Evolutionary conservation across 192 early-diverging fungal genomes (phyloP).

Genomic region (Backusella macrospora): DNA sequence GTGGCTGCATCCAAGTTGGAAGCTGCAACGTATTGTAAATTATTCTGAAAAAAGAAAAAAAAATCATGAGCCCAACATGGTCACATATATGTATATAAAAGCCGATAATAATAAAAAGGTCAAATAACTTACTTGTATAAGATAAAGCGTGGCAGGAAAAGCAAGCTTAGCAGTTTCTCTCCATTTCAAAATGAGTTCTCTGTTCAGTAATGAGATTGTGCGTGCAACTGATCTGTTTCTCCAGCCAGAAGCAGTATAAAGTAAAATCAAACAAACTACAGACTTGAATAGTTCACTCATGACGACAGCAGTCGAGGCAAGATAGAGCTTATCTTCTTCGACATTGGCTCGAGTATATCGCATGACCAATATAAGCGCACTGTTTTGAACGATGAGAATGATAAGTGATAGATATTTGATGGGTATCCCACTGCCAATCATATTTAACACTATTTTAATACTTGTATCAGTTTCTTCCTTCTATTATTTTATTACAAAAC

Average conservation of each 20-base stretch:
- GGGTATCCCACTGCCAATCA: slow-evolving; percentile 49
- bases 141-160: slow-evolving; percentile 91
- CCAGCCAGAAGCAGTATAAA: slow-evolving; percentile 20
- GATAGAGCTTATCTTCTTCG: slow-evolving; percentile 52
- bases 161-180: slow-evolving; percentile 68
- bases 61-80: not conserved
- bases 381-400: slow-evolving; percentile 89
- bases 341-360: slow-evolving; percentile 73
- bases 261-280: slow-evolving; percentile 53
- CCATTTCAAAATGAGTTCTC: slow-evolving; percentile 43
- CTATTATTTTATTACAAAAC: not conserved
- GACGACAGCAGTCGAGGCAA: slow-evolving; percentile 90
- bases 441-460: slow-evolving; percentile 3
- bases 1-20: slow-evolving; percentile 90
- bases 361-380: slow-evolving; percentile 85
- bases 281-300: slow-evolving; percentile 86
- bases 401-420: slow-evolving; percentile 86
- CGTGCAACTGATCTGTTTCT: slow-evolving; percentile 28
- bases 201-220: slow-evolving; percentile 22
- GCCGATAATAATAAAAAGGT: not conserved
- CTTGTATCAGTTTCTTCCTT: not conserved
- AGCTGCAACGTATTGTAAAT: slow-evolving; percentile 92
- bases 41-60: slow-evolving; percentile 61
- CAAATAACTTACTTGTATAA: slow-evolving; percentile 66
- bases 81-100: slow-evolving; percentile 7